These are phyloP conservation scores for Leccinum subrobustum DNA, from an alignment of 1,284 basidiomycete genomes.

Conservation along the genomic window DNA sequence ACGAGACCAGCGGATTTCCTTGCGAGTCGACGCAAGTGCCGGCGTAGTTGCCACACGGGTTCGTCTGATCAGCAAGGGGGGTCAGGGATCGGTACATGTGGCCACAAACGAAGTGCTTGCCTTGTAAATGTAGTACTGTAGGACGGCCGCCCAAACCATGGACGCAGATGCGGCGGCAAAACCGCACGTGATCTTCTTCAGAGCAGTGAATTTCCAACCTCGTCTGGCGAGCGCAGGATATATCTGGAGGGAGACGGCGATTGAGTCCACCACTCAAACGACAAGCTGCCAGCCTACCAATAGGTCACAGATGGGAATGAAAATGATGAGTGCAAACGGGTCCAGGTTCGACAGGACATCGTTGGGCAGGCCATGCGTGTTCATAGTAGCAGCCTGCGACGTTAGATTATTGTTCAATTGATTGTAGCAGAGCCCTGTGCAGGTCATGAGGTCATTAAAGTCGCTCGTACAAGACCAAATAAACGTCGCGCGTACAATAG, in stretches of 20 bases:
- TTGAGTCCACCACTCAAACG: neutral
- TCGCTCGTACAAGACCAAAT: neutral
- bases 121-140: conserved; percentile 79
- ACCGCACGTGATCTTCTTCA: conserved; percentile 75
- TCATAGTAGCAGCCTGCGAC: conserved; percentile 74
- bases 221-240: conserved; percentile 73
- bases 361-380: conserved; percentile 74
- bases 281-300: conserved; percentile 35
- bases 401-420: conserved; percentile 80
- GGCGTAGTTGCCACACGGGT: conserved; percentile 62
- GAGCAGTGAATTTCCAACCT: conserved; percentile 68
- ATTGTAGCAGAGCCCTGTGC: conserved; percentile 70
- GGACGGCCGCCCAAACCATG: conserved; percentile 65
- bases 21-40: conserved; percentile 49
- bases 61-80: conserved; percentile 37
- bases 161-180: conserved; percentile 62
- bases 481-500: conserved; percentile 49
- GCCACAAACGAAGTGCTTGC: conserved; percentile 18
- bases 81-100: neutral
- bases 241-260: conserved; percentile 36
- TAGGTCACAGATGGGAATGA: conserved; percentile 71
- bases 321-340: conserved; percentile 71
- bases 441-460: neutral
- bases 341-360: conserved; percentile 82
- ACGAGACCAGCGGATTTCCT: conserved; percentile 44